These are phyloP conservation scores for Blastobotrys robertii DNA, from an alignment of 805 yeast species.

Conservation along the genomic window DNA sequence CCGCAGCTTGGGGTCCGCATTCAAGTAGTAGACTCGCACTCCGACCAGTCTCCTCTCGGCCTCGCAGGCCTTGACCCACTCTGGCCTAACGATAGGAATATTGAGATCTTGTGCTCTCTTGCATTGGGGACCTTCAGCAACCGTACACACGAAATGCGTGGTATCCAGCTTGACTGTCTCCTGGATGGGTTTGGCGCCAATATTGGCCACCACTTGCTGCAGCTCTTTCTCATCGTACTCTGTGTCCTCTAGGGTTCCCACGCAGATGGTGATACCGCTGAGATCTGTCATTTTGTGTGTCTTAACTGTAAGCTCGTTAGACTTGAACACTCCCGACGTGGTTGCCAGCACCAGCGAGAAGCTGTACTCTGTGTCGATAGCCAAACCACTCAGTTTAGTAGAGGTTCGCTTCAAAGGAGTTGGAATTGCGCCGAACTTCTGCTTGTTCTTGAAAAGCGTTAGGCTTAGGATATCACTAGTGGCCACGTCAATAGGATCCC, in stretches of 20 bases:
- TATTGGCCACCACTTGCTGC: constrained; percentile 47
- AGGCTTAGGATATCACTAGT: constrained; percentile 70
- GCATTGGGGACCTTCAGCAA: constrained; percentile 62
- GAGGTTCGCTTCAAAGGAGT: constrained; percentile 68
- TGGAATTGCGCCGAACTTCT: constrained; percentile 71
- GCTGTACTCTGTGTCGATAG: constrained; percentile 71
- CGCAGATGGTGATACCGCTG: constrained; percentile 82
- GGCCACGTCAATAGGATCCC: constrained; percentile 83
- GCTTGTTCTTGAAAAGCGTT: constrained; percentile 59
- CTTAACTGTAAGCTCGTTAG: constrained; percentile 56
- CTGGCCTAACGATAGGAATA: constrained; percentile 91
- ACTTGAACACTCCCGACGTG: constrained; percentile 75
- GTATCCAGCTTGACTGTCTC: constrained; percentile 74
- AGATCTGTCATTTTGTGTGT: constrained; percentile 97
- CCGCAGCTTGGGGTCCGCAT: constrained; percentile 27
- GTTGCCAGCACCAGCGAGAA: constrained; percentile 78
- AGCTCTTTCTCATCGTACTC: constrained; percentile 51
- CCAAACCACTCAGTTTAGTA: constrained; percentile 83
- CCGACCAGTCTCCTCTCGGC: constrained; percentile 83
- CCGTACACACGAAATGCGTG: constrained; percentile 81
- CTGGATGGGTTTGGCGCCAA: constrained; percentile 79
- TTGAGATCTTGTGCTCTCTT: constrained; percentile 73
- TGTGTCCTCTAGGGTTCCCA: constrained; percentile 52
- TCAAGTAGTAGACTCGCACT: constrained; percentile 59
- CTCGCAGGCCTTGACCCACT: constrained; percentile 94